phyloP scores from a whole-genome alignment of 306 rosid species.

The Glycine latifolia region DNA sequence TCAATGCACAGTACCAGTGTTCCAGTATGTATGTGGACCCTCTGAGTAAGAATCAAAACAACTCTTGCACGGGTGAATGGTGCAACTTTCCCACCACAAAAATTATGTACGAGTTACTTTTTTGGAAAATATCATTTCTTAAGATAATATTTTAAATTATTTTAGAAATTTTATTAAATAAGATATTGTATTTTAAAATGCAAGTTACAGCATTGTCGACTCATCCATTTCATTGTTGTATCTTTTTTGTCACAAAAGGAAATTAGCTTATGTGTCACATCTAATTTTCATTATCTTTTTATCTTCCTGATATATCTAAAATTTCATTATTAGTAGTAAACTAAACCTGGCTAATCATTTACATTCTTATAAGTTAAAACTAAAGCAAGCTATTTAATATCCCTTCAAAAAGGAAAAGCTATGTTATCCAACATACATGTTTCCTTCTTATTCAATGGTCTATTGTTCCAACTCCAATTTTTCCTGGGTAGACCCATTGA shows the following conservation, averaged over 20 bases:
- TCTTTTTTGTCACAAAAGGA: neutral
- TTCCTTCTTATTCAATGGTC: no score
- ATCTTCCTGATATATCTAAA: no score
- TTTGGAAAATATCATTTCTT: neutral
- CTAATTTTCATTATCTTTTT: neutral
- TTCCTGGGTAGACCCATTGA: no score
- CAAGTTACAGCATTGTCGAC: neutral
- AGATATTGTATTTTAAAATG: neutral
- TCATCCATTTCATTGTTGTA: neutral
- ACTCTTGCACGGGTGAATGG: slow-evolving; percentile 10
- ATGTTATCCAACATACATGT: no score
- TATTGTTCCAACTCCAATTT: no score
- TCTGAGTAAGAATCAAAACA: slow-evolving; percentile 25
- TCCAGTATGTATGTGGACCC: slow-evolving; percentile 25
- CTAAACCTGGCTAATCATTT: no score
- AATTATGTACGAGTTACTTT: neutral
- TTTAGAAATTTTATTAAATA: neutral
- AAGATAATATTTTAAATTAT: neutral
- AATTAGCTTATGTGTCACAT: neutral
- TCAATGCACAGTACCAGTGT: neutral
- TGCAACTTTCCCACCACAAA: slow-evolving; percentile 3
- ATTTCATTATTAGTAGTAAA: no score
- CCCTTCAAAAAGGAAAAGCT: no score
- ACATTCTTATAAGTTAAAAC: no score
- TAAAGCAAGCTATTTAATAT: no score